Base-by-base conservation (phyloP, 768 basidiomycete species). In the Jaapia argillacea region DNA sequence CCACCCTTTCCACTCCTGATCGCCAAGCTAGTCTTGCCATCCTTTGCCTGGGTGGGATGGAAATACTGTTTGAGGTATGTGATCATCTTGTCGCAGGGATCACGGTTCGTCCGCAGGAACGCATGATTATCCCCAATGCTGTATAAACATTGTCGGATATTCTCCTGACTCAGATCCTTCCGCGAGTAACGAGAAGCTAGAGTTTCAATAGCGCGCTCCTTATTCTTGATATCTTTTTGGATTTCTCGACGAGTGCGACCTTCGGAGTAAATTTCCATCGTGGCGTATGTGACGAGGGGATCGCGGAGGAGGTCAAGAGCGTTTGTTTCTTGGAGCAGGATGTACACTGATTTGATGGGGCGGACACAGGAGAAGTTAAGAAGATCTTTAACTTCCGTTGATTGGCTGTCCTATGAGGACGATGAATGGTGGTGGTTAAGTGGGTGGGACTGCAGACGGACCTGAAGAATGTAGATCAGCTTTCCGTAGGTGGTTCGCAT, bases 61-160 rank as follows among this genome's bases (percentile, higher is more conserved):
- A 89, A 91, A 54, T 82, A 71, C 47, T 79, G 63, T 57, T 84
- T 85, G 50, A 91, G 65, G 54, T 80, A 84, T 3, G 52, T 56
- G 42, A 91, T 90, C 84, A 90, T 84, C 45, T 73, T 71, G 46
- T 91, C 87, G 62, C 88, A 91, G 39, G 88, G 88, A 56, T 91
- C 88, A 28, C 88, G 84, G 51, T 91, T 90, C 43, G 75, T 76
- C 23, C 88, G 77, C 49, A 90, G 63, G 70, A 91, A 91, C 7
- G 88, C 85, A 55, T 90, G 85, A 54, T 91, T 91, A 60, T 91
- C 88, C 2, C 88, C 88, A 41, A 91, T 89, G 52, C 82, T 85
- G 58, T 90, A 91, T 40, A 91, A 59, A 55, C 86, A 89, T 55
- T 88, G 83, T 24, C 81, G 72, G 6, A 87, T 64, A 38, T 70